A percentile compares a stretch with the other conserved stretches of the same genome.
phyloP scores from a whole-genome alignment of 257 asterid genomes.

The Salvia miltiorrhiza region DNA sequence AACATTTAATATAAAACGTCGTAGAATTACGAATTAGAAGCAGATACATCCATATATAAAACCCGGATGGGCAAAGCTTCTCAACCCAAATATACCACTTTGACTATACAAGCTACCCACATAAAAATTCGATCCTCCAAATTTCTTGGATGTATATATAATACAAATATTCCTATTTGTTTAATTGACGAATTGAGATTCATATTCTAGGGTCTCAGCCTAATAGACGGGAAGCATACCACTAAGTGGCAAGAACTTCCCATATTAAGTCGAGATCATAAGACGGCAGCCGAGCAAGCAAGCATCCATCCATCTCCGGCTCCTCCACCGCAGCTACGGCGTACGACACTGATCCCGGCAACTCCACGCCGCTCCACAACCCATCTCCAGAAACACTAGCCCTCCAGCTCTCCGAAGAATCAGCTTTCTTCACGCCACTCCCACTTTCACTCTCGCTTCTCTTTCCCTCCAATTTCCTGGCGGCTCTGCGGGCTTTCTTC shows the following conservation, averaged over 20 bases:
- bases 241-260: conserved; percentile 65
- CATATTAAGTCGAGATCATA: conserved; percentile 79
- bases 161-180: background rate
- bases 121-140: too few species aligned
- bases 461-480: conserved; percentile 19
- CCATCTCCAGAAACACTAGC: conserved; percentile 49
- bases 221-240: too few species aligned
- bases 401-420: conserved; percentile 22
- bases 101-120: background rate
- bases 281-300: conserved; percentile 66
- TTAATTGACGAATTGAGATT: too few species aligned
- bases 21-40: background rate
- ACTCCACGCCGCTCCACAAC: conserved; percentile 40
- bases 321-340: too few species aligned
- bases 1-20: background rate
- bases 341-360: conserved; percentile 28
- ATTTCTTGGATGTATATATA: background rate
- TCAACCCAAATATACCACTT: background rate
- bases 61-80: background rate
- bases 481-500: conserved; percentile 37
- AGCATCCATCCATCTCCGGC: conserved; percentile 45
- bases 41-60: background rate
- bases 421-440: conserved; percentile 8
- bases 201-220: too few species aligned
- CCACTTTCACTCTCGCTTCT: background rate